Evolutionary conservation across 768 basidiomycete genomes (phyloP), one percentile per base, ranked within the genome.

Genomic region (Tephrocybe sp.): DNA sequence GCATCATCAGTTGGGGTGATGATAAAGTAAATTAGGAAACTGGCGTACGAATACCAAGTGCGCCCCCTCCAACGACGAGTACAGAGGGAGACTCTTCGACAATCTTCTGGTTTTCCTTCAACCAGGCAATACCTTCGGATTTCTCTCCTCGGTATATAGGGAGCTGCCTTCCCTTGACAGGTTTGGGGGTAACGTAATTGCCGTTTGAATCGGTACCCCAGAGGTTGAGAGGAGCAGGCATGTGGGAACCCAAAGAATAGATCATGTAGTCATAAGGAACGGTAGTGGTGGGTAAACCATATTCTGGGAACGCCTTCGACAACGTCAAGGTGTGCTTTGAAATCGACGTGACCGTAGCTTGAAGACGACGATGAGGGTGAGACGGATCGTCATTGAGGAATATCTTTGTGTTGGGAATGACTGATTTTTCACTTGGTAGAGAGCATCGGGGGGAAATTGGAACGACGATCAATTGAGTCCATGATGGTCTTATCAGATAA

Each of bases 11-110:
- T 34, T 3, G 40, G 24, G n/a, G 10, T 8, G 9, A 42, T 9
- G n/a, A 18, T 19, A 5, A 25, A 21, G 22, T 18, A 24, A 23
- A 4, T 25, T 6, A 24, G 6, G 10, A 34, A 22, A n/a, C 16
- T 31, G 15, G 73, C 81, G 56, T 60, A 86, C 84, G 83, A 22
- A 88, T 79, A 3, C 86, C 87, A 8, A 88, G 74, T 1, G 87
- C 83, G 0, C 88, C 87, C 10, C 84, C 86, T 1, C 88, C 87
- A 2, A 88, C 76, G 12, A 88, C 74, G 6, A 88, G 73, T 3
- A 89, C 72, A 34, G 72, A 77, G 1, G 62, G 65, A 0, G 82
- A 73, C 2, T 60, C 64, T 45, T 74, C 65, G 42, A 88, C 70
- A 3, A 67, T 62, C 25, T 61, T 60, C 57, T 86, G 84, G 47